These are phyloP conservation scores for Ophiostoma sp. DNA, from an alignment of 2,329 filamentous ascomycete genomes.

Conservation along the genomic window DNA sequence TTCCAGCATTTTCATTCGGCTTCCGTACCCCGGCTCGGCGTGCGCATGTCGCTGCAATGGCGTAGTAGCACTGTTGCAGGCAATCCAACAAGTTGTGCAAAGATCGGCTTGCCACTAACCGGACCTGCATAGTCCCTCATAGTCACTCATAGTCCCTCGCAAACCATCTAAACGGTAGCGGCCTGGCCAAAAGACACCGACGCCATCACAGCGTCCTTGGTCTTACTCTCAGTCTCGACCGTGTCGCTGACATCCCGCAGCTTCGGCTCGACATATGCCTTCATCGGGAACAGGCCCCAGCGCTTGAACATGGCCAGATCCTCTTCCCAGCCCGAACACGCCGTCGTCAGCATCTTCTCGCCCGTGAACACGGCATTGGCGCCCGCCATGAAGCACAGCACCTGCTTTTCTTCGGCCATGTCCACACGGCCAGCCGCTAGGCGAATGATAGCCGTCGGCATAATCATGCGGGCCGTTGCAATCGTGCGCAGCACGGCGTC, in stretches of 20 bases:
- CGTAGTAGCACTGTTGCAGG: conserved; percentile 23
- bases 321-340: conserved; percentile 86
- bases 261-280: conserved; percentile 28
- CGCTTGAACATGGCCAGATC: conserved; percentile 76
- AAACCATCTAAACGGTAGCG: not conserved
- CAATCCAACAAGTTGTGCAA: conserved; percentile 15
- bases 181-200: not conserved
- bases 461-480: conserved; percentile 73
- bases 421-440: conserved; percentile 79
- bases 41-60: conserved; percentile 20
- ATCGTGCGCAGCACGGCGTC: conserved; percentile 75
- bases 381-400: conserved; percentile 81
- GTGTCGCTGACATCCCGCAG: conserved; percentile 4
- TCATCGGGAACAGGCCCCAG: conserved; percentile 79
- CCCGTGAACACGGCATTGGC: conserved; percentile 94
- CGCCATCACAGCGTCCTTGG: not conserved
- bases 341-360: conserved; percentile 87
- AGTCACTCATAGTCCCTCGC: not conserved
- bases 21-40: conserved; percentile 15
- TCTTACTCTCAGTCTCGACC: not conserved
- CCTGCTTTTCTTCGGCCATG: conserved; percentile 83
- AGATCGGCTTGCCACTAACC: conserved; percentile 16
- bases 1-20: conserved; percentile 20
- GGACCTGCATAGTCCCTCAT: not conserved
- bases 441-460: conserved; percentile 80